phyloP scores from a whole-genome alignment of 306 rosid genomes.

The Prunus fruticosa region DNA sequence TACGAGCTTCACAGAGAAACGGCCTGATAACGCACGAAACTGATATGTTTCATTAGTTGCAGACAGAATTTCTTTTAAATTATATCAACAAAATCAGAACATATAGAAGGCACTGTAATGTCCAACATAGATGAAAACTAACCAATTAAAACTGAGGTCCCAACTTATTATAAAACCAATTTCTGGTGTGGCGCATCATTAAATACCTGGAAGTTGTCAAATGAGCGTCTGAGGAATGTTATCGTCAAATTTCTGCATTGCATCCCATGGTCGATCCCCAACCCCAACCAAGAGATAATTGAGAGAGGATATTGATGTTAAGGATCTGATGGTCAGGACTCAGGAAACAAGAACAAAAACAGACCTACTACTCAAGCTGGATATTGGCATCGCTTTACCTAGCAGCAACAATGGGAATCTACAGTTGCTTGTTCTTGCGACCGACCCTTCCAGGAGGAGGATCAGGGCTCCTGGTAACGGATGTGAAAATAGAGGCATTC shows the following conservation, averaged over 20 bases:
- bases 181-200: background rate
- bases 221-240: constrained; percentile 72
- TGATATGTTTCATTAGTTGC: background rate
- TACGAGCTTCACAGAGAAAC: background rate
- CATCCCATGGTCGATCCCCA: constrained; percentile 99
- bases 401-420: constrained; percentile 68
- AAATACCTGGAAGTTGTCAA: constrained; percentile 93
- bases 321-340: constrained; percentile 25
- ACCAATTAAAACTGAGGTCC: background rate
- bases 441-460: constrained; percentile 59
- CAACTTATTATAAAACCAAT: background rate
- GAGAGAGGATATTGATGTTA: constrained; percentile 75
- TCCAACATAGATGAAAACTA: background rate
- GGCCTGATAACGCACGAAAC: background rate
- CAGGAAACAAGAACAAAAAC: constrained; percentile 19
- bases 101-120: background rate
- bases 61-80: background rate
- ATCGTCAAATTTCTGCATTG: constrained; percentile 82
- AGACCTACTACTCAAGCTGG: constrained; percentile 5
- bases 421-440: constrained; percentile 81
- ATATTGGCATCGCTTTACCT: constrained; percentile 55
- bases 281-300: constrained; percentile 90
- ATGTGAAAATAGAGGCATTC: constrained; percentile 4
- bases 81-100: background rate
- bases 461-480: constrained; percentile 79